phyloP scores from a whole-genome alignment of 1,284 basidiomycete genomes.

The Tremellales sp. region DNA sequence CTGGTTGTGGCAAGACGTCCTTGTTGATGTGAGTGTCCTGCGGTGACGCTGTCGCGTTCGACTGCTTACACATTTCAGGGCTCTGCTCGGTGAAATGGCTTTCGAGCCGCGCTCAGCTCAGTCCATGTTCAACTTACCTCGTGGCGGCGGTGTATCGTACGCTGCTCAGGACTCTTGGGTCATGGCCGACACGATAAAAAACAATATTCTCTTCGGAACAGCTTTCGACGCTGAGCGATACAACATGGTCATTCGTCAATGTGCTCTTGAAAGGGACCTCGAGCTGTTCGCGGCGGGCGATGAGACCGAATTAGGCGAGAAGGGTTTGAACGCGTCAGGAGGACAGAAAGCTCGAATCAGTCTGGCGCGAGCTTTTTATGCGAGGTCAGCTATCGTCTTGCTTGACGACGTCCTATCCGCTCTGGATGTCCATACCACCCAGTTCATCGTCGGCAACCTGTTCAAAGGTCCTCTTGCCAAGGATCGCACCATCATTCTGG shows the following conservation, averaged over 20 bases:
- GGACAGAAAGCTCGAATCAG: slow-evolving; percentile 48
- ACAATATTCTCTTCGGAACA: slow-evolving; percentile 56
- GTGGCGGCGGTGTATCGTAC: slow-evolving; percentile 63
- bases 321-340: slow-evolving; percentile 53
- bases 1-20: slow-evolving; percentile 62
- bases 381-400: slow-evolving; percentile 41
- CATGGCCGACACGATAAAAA: slow-evolving; percentile 51
- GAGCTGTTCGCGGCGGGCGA: slow-evolving; percentile 55
- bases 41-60: too few species aligned
- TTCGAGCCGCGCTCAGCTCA: slow-evolving; percentile 51
- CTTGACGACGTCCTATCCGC: slow-evolving; percentile 47
- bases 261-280: slow-evolving; percentile 54
- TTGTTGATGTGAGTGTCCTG: slow-evolving; percentile 33
- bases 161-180: slow-evolving; percentile 74
- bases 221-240: slow-evolving; percentile 50
- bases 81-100: slow-evolving; percentile 53
- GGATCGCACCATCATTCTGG: slow-evolving; percentile 51
- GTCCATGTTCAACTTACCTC: slow-evolving; percentile 65
- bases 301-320: slow-evolving; percentile 57
- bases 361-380: slow-evolving; percentile 47
- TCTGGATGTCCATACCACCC: slow-evolving; percentile 52
- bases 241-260: slow-evolving; percentile 51
- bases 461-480: slow-evolving; percentile 46
- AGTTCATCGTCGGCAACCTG: slow-evolving; percentile 40
- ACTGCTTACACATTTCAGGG: slow-evolving; percentile 44